phyloP scores from a whole-genome alignment of 805 yeast genomes.

The Lachancea cidri region DNA sequence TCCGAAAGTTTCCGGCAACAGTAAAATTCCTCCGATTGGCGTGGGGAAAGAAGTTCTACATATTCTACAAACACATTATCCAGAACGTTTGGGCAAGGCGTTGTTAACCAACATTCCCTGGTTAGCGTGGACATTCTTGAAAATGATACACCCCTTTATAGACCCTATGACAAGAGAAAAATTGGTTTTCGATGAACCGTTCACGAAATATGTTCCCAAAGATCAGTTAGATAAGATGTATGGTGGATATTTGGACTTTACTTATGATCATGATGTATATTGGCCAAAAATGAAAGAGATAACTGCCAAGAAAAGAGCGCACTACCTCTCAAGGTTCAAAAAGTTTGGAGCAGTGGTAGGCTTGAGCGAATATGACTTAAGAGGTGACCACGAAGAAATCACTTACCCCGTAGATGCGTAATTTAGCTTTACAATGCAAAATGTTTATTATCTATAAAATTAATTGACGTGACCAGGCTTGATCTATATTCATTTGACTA shows the following conservation, averaged over 20 bases:
- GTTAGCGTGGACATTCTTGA: constrained; percentile 88
- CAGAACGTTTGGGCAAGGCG: constrained; percentile 93
- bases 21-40: constrained; percentile 82
- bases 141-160: constrained; percentile 89
- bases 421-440: background rate
- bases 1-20: constrained; percentile 48
- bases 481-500: constrained; percentile 15
- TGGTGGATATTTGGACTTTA: constrained; percentile 83
- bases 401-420: constrained; percentile 20
- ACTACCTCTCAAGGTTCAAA: constrained; percentile 63
- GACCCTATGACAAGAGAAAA: constrained; percentile 95
- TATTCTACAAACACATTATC: constrained; percentile 94
- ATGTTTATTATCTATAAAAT: background rate
- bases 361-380: constrained; percentile 73
- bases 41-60: constrained; percentile 89
- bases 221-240: constrained; percentile 79
- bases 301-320: constrained; percentile 52
- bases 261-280: constrained; percentile 71
- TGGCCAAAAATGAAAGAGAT: constrained; percentile 68
- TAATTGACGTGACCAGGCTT: constrained; percentile 3
- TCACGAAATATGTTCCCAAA: constrained; percentile 71
- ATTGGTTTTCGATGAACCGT: constrained; percentile 86
- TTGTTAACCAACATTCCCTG: constrained; percentile 89
- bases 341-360: constrained; percentile 71
- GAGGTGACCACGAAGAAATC: constrained; percentile 40